Percentiles rank a stretch among this genome's conserved stretches.
These are phyloP conservation scores for Daldinia sp. DNA, from an alignment of 2,329 filamentous ascomycete species.

Conservation along the genomic window DNA sequence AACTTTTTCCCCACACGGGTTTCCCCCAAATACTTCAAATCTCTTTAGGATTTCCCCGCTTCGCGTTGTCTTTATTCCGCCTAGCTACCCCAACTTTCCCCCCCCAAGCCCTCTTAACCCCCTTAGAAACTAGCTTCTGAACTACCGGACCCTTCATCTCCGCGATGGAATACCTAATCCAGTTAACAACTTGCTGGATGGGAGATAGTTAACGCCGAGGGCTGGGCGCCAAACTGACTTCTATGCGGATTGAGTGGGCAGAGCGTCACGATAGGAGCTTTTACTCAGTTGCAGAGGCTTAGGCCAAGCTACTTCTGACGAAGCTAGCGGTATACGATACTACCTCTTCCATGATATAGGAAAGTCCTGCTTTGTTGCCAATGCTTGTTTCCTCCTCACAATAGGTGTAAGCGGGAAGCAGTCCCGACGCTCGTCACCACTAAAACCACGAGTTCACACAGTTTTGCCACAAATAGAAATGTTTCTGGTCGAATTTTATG, in stretches of 20 bases:
- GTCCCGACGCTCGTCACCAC: background rate
- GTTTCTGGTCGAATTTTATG: background rate
- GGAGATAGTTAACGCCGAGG: background rate
- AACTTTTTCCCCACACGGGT: slow-evolving; percentile 15
- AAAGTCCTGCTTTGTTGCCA: background rate
- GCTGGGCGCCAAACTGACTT: background rate
- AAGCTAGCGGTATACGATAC: background rate
- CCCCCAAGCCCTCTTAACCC: slow-evolving; percentile 2
- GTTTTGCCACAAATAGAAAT: background rate
- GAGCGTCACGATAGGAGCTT: background rate
- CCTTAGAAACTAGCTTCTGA: slow-evolving; percentile 14
- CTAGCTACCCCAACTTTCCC: slow-evolving; percentile 13
- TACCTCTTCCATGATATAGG: slow-evolving; percentile 5
- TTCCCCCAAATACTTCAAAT: slow-evolving; percentile 6
- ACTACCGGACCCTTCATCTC: slow-evolving; percentile 30
- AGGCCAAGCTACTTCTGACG: background rate
- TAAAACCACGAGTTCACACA: background rate
- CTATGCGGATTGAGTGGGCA: background rate
- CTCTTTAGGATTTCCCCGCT: slow-evolving; percentile 15
- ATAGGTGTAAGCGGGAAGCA: background rate
- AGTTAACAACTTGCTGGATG: background rate
- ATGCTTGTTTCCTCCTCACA: background rate
- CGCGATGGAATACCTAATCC: slow-evolving; percentile 16
- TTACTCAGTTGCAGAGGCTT: background rate
- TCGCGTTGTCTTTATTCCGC: slow-evolving; percentile 1